These are phyloP conservation scores for Bullera alba DNA, from an alignment of 768 basidiomycete species.

Conservation along the genomic window DNA sequence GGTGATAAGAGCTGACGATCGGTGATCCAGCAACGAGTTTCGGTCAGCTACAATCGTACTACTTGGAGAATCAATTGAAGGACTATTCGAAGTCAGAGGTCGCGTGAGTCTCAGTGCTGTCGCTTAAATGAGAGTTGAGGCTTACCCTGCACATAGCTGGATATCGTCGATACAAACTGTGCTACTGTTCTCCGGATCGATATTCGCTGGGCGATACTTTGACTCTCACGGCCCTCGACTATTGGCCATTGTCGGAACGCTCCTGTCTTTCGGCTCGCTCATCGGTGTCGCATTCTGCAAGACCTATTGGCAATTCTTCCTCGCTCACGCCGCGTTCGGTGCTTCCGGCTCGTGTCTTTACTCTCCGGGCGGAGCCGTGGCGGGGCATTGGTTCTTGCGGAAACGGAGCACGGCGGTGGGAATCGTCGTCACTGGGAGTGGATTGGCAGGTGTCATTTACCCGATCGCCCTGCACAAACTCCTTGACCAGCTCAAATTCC, in stretches of 20 bases:
- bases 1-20: neutral
- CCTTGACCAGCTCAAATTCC: slow-evolving; percentile 26
- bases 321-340: slow-evolving; percentile 38
- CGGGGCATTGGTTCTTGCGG: slow-evolving; percentile 41
- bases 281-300: slow-evolving; percentile 37
- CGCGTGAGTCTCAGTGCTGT: slow-evolving; percentile 16
- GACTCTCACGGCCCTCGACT: slow-evolving; percentile 34
- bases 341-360: slow-evolving; percentile 32
- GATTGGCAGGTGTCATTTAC: slow-evolving; percentile 40
- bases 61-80: slow-evolving; percentile 24
- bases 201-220: slow-evolving; percentile 35
- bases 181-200: slow-evolving; percentile 26
- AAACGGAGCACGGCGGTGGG: slow-evolving; percentile 36
- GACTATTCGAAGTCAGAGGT: slow-evolving; percentile 24
- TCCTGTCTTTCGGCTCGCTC: slow-evolving; percentile 22
- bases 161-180: slow-evolving; percentile 32
- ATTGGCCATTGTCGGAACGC: slow-evolving; percentile 26
- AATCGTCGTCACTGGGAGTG: slow-evolving; percentile 36
- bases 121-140: neutral
- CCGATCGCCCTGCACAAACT: slow-evolving; percentile 37
- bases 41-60: slow-evolving; percentile 36
- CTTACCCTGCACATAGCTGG: slow-evolving; percentile 20
- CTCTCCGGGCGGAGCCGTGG: slow-evolving; percentile 36
- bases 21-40: slow-evolving; percentile 32
- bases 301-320: slow-evolving; percentile 42